phyloP scores from a whole-genome alignment of 768 basidiomycete genomes.

The Rhodotorula babjevae region DNA sequence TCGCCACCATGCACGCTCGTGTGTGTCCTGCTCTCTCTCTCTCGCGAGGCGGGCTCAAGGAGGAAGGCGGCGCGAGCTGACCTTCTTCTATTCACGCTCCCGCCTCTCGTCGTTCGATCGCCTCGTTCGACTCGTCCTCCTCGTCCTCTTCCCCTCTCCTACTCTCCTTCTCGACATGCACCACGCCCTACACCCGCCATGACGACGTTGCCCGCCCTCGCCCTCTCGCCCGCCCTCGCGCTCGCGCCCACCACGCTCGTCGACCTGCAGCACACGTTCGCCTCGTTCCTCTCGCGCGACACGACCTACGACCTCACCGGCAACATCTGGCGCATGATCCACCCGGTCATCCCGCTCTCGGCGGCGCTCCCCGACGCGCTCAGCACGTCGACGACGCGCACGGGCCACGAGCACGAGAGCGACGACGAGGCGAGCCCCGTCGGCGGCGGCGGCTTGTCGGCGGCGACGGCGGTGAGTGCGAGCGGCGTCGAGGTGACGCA shows the following conservation, averaged over 20 bases:
- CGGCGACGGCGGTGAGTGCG: not conserved
- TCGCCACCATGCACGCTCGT: conserved; percentile 64
- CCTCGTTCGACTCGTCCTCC: not conserved
- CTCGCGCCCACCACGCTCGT: not conserved
- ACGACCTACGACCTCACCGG: conserved; percentile 92
- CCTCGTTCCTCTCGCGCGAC: conserved; percentile 92
- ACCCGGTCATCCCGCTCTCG: conserved; percentile 58
- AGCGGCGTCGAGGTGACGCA: not conserved
- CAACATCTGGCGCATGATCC: conserved; percentile 89
- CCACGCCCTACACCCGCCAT: not conserved
- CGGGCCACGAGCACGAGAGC: conserved; percentile 16
- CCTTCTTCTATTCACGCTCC: not conserved
- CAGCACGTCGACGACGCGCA: conserved; percentile 24
- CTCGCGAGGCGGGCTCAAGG: no score
- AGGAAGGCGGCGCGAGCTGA: not conserved
- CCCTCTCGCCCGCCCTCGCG: not conserved
- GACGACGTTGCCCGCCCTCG: no score
- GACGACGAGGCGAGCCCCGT: not conserved
- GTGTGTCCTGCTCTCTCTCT: conserved; percentile 37
- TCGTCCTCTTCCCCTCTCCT: not conserved
- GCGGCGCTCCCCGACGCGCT: conserved; percentile 39
- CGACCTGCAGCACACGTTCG: conserved; percentile 73
- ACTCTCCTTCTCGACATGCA: not conserved
- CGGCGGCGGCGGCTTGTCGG: not conserved
- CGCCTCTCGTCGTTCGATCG: not conserved